These are phyloP conservation scores for Plasmodium inui DNA, from an alignment of 169 alveolate species.

Conservation along the genomic window DNA sequence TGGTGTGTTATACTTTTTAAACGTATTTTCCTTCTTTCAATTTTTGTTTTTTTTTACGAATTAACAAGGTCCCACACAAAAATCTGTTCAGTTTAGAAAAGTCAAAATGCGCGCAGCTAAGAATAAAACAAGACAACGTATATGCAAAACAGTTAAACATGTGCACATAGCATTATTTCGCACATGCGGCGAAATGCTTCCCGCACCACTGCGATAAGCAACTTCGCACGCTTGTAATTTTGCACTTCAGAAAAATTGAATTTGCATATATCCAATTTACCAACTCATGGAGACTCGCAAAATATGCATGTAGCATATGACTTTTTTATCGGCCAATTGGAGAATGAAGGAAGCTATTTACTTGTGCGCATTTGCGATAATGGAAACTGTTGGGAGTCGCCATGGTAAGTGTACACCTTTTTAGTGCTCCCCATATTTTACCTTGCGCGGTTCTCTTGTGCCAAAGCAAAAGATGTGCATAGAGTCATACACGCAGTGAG, in stretches of 20 bases:
- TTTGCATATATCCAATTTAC: not conserved
- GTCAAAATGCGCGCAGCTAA: not conserved
- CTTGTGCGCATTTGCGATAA: not conserved
- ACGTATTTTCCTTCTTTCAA: not conserved
- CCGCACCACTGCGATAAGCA: not conserved
- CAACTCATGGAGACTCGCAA: not conserved
- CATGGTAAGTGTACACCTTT: not conserved
- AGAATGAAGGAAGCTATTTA: not conserved
- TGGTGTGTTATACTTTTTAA: not conserved
- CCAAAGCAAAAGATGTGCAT: not conserved
- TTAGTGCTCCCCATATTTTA: not conserved
- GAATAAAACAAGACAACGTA: slow-evolving; percentile 2
- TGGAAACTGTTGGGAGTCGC: not conserved
- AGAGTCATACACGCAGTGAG: not conserved
- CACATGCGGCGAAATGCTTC: not conserved
- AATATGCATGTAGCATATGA: not conserved
- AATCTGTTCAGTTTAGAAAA: not conserved
- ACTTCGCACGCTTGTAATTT: not conserved
- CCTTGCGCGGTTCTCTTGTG: not conserved
- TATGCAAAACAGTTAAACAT: not conserved
- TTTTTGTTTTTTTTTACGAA: not conserved
- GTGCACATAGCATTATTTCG: not conserved
- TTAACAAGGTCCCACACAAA: not conserved
- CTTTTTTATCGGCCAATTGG: not conserved
- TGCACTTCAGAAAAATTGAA: not conserved